These are phyloP conservation scores for Calocybe cyanea DNA, from an alignment of 768 basidiomycete species.

Conservation along the genomic window DNA sequence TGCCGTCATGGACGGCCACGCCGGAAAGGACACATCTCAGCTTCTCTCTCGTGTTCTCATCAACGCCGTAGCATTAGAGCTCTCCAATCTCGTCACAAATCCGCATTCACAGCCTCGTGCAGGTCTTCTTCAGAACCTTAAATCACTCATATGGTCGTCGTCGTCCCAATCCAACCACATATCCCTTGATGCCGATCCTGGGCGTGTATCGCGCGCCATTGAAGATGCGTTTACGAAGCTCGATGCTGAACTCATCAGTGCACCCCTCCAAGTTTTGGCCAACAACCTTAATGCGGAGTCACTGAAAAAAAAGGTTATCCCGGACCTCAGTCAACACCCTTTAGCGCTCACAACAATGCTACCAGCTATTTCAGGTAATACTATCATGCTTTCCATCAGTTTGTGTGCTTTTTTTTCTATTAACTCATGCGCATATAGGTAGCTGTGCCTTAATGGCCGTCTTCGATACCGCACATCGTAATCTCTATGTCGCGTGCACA, in stretches of 20 bases:
- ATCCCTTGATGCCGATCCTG: conserved; percentile 38
- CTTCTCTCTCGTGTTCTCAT: conserved; percentile 82
- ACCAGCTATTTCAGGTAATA: conserved; percentile 74
- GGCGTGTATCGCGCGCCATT: conserved; percentile 60
- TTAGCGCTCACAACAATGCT: conserved; percentile 68
- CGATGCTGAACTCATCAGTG: conserved; percentile 80
- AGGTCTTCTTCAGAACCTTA: conserved; percentile 33
- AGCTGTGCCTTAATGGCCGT: conserved; percentile 89
- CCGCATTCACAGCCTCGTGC: conserved; percentile 25
- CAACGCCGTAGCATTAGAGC: conserved; percentile 76
- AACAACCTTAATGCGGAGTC: conserved; percentile 49
- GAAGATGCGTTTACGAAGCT: conserved; percentile 74
- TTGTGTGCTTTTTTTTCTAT: conserved; percentile 7
- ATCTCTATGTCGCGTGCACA: conserved; percentile 87
- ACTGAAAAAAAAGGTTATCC: conserved; percentile 47
- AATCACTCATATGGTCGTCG: conserved; percentile 34
- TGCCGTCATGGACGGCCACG: conserved; percentile 89
- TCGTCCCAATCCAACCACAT: conserved; percentile 19
- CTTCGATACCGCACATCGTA: conserved; percentile 77
- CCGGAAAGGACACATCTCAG: conserved; percentile 78
- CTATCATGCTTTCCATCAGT: background rate
- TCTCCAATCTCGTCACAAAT: conserved; percentile 49
- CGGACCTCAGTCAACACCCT: conserved; percentile 69
- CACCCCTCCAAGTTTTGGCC: conserved; percentile 71
- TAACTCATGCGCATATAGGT: conserved; percentile 39